These are phyloP conservation scores for Aspergillus panamensis DNA, from an alignment of 495 filamentous ascomycete species.

Conservation along the genomic window DNA sequence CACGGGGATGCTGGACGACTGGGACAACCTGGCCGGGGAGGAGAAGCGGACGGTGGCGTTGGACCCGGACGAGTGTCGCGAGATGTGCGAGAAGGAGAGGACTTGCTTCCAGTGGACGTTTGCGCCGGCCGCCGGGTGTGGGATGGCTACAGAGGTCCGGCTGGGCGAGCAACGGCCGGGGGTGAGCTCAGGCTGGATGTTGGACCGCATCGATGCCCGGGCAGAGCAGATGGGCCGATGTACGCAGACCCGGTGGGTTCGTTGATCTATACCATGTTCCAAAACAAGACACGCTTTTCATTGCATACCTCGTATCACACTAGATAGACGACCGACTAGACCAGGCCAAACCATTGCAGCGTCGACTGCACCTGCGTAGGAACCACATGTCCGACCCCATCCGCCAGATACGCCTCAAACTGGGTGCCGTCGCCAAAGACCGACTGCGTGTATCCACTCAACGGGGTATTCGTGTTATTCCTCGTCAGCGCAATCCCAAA, in stretches of 20 bases:
- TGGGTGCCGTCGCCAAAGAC: conserved; percentile 38
- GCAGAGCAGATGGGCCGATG: conserved; percentile 22
- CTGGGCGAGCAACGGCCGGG: conserved; percentile 20
- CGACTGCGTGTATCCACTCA: conserved; percentile 46
- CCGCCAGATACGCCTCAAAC: conserved; percentile 45
- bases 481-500: conserved; percentile 34
- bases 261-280: neutral
- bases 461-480: conserved; percentile 36
- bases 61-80: conserved; percentile 33
- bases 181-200: conserved; percentile 29
- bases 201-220: conserved; percentile 28
- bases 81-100: conserved; percentile 29
- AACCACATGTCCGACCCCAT: conserved; percentile 47
- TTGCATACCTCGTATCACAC: neutral
- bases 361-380: conserved; percentile 19
- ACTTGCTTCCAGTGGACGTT: conserved; percentile 42
- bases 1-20: conserved; percentile 20
- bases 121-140: conserved; percentile 25
- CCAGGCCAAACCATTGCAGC: conserved; percentile 13
- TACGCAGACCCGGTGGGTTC: conserved; percentile 13
- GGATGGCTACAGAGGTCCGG: conserved; percentile 23
- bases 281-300: too few species aligned
- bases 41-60: conserved; percentile 4
- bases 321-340: neutral
- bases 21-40: conserved; percentile 29